These are phyloP conservation scores for Schizophyllum amplum DNA, from an alignment of 1,284 basidiomycete species.

Conservation along the genomic window DNA sequence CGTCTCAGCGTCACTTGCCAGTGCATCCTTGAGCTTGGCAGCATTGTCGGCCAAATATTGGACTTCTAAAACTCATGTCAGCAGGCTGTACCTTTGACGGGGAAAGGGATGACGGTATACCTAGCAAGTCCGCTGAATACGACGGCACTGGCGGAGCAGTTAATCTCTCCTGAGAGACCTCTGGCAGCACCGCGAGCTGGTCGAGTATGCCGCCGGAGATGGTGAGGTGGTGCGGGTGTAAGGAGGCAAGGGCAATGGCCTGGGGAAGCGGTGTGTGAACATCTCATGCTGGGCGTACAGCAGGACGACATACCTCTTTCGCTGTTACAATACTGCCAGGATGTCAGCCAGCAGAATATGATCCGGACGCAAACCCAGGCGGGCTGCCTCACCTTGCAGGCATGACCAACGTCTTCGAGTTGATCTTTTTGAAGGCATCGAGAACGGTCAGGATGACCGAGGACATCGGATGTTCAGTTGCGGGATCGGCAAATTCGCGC, in stretches of 20 bases:
- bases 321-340: conserved; percentile 37
- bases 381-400: too few species aligned
- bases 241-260: conserved; percentile 35
- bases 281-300: too few species aligned
- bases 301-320: conserved; percentile 27
- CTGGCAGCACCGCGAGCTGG: conserved; percentile 25
- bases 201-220: conserved; percentile 36
- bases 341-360: too few species aligned
- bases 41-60: conserved; percentile 30
- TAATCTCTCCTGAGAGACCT: conserved; percentile 14
- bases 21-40: conserved; percentile 24
- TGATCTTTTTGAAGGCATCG: conserved; percentile 26
- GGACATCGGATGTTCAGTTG: conserved; percentile 35
- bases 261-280: conserved; percentile 11
- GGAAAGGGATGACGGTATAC: conserved; percentile 2
- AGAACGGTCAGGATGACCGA: conserved; percentile 32
- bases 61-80: conserved; percentile 4
- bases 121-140: conserved; percentile 3
- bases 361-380: too few species aligned
- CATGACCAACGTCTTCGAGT: conserved; percentile 38
- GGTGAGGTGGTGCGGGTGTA: conserved; percentile 37
- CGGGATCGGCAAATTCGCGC: conserved; percentile 33
- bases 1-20: conserved; percentile 29
- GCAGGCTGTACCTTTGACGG: not conserved
- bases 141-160: not conserved